A percentile compares a stretch with the other conserved stretches of the same genome.
Evolutionary conservation across 2,329 filamentous ascomycete genomes (phyloP).

Genomic region (Colletotrichum spaethianum): DNA sequence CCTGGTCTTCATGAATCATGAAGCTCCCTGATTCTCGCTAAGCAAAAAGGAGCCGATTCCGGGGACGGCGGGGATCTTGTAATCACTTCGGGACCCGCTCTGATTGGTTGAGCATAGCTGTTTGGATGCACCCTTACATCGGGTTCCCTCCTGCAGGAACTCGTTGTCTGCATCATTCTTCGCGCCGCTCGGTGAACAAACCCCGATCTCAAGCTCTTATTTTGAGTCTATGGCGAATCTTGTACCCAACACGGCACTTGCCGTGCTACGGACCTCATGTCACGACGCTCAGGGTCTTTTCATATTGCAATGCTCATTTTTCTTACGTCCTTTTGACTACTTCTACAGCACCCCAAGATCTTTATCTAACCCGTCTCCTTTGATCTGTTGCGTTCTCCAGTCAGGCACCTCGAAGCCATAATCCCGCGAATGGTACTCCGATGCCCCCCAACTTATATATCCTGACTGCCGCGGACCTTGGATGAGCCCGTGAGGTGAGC

Average conservation of each 20-base stretch:
- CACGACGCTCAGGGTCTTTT: no score
- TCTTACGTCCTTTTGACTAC: background rate
- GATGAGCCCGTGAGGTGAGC: slow-evolving; percentile 24
- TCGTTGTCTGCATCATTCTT: background rate
- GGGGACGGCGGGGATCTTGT: slow-evolving; percentile 24
- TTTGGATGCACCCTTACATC: background rate
- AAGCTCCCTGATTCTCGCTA: slow-evolving; percentile 35
- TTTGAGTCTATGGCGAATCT: background rate
- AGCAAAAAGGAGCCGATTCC: slow-evolving; percentile 38
- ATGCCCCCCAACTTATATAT: background rate
- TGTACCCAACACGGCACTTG: background rate
- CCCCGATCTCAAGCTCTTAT: background rate
- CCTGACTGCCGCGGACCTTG: slow-evolving; percentile 9
- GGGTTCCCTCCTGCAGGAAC: background rate
- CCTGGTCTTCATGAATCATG: slow-evolving; percentile 39
- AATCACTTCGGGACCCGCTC: slow-evolving; percentile 9
- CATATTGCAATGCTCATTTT: background rate
- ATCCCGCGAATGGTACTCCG: background rate
- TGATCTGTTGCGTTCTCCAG: slow-evolving; percentile 3
- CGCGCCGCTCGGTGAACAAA: background rate
- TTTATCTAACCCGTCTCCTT: background rate
- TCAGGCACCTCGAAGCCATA: slow-evolving; percentile 12
- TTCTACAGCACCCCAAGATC: background rate
- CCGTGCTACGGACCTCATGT: background rate
- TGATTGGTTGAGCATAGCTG: background rate